Evolutionary conservation across 2,329 filamentous ascomycete species (phyloP), one percentile per base, ranked within the genome.

Genomic region (Sarocladium brachiariae): DNA sequence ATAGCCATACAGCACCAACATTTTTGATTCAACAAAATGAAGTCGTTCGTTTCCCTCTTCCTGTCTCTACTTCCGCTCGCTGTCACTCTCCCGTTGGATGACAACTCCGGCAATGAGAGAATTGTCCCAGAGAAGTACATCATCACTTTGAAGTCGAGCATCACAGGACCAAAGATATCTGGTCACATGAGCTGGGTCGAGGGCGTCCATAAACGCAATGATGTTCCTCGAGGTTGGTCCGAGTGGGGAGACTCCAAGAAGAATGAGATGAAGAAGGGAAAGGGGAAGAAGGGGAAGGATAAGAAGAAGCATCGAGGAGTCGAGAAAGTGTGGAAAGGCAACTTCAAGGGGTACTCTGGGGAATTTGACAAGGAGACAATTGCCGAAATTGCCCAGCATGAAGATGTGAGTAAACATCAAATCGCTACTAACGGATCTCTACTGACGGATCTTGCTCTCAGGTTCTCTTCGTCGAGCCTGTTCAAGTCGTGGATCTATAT

Each of bases 181-280:
- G 65, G 66, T 41, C 75, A 81, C 60, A 61, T 79, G 55, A 60
- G 62, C 41, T 73, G 70, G 57, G 69, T 81, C 55, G 70, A 69
- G n/a, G 67, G 74, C 35, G 64, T 83, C 43, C 70, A 75, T 59
- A 78, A 74, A 63, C 74, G 77, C 56, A 79, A 78, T 59, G 54
- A 79, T 37, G 70, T 70, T 30, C 16, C 59, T 72, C 25, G 62
- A 59, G n/a, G n/a, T n/a, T n/a, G n/a, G n/a, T n/a, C n/a, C n/a
- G n/a, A n/a, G n/a, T n/a, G n/a, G n/a, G n/a, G 35, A 8, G 23
- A 30, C 16, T 46, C n/a, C 7, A 8, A 6, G 10, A 31, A 31
- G 27, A 7, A 8, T 31, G 8, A 27, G 9, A 46, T 23, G 14
- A 14, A n/a, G 18, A 19, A 39, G 18, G 37, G 18, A 23, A 5